Conservation (phyloP, 2,329 filamentous ascomycete genomes). For the Fusarium coffeatum region DNA sequence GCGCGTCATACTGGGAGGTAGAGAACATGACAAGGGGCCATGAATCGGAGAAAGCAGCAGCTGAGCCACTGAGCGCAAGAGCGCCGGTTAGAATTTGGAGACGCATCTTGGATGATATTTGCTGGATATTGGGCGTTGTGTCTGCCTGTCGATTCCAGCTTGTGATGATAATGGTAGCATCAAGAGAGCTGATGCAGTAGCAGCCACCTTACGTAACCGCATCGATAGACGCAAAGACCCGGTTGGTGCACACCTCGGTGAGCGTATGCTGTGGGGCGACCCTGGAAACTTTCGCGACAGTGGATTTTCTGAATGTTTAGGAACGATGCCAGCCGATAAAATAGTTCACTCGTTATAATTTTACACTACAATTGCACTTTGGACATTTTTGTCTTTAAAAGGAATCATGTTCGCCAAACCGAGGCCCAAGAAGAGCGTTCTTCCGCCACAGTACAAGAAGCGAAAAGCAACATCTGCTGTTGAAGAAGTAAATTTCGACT, state of each 20-base stretch:
- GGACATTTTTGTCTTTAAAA: not conserved
- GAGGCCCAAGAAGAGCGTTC: constrained; percentile 66
- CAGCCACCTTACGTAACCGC: constrained; percentile 46
- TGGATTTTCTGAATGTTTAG: constrained; percentile 32
- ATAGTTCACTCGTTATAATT: constrained; percentile 8
- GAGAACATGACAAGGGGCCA: constrained; percentile 92
- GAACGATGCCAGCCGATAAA: constrained; percentile 13
- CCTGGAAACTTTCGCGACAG: constrained; percentile 42
- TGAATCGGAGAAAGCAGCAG: constrained; percentile 82
- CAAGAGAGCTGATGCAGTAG: constrained; percentile 43
- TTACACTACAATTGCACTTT: not conserved
- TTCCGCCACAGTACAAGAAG: constrained; percentile 73
- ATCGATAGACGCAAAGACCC: constrained; percentile 35
- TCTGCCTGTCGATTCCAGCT: constrained; percentile 45
- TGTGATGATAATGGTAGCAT: constrained; percentile 36
- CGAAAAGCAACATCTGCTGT: constrained; percentile 70
- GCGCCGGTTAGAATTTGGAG: constrained; percentile 62
- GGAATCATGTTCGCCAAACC: constrained; percentile 66
- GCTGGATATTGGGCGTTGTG: constrained; percentile 40
- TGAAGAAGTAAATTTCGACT: constrained; percentile 89
- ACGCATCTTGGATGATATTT: constrained; percentile 62
- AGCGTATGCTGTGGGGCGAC: constrained; percentile 18
- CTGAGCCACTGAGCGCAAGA: constrained; percentile 67
- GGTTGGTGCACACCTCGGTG: constrained; percentile 46
- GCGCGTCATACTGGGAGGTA: constrained; percentile 75